Evolutionary conservation across 768 basidiomycete genomes (phyloP).

Genomic region (Amanita muscaria): DNA sequence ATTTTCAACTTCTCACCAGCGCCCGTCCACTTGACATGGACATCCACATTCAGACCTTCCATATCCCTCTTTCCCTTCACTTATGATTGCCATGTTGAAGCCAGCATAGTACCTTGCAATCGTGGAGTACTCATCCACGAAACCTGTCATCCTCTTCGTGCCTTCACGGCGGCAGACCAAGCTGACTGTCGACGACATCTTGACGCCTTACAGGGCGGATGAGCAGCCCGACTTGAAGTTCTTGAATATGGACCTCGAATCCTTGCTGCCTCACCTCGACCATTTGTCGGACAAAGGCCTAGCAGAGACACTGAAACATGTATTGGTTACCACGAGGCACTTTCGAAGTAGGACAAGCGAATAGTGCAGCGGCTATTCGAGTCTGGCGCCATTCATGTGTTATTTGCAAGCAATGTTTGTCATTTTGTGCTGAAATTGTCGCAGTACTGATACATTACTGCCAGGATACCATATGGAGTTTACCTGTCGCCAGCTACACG

Average conservation of each 20-base stretch:
- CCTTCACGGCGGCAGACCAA: conserved; percentile 90
- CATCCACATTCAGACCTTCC: conserved; percentile 93
- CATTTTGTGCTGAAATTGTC: not conserved
- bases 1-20: too few relatives aligned
- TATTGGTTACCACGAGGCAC: conserved; percentile 92
- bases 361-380: conserved; percentile 91
- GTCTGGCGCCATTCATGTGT: conserved; percentile 88
- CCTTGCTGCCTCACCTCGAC: conserved; percentile 86
- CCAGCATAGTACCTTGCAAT: conserved; percentile 94
- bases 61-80: conserved; percentile 92
- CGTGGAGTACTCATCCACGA: conserved; percentile 73
- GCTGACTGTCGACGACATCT: conserved; percentile 86
- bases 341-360: conserved; percentile 85
- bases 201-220: conserved; percentile 83
- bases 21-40: too few relatives aligned
- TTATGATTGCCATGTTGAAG: conserved; percentile 96
- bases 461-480: conserved; percentile 92
- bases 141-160: conserved; percentile 89
- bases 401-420: conserved; percentile 86
- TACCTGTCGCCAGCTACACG: conserved; percentile 93
- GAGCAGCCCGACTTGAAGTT: conserved; percentile 78
- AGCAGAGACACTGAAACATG: conserved; percentile 76
- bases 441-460: not conserved
- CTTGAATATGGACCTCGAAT: conserved; percentile 77
- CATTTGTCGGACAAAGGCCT: conserved; percentile 71